phyloP scores from a whole-genome alignment of 2,329 filamentous ascomycete species.

The Scedosporium dehoogii region DNA sequence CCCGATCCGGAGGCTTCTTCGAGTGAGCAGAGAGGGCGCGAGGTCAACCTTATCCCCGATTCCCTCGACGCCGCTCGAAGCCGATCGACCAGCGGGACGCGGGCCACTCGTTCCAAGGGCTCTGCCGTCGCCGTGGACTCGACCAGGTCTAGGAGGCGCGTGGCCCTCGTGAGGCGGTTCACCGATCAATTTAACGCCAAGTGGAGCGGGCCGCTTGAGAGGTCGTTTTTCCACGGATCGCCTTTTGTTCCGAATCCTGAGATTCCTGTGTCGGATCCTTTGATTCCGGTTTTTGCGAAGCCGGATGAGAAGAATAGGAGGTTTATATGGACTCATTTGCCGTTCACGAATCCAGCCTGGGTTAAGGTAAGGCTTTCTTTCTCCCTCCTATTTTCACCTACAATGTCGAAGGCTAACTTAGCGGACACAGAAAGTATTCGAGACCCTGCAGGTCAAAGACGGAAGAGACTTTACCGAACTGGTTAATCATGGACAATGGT shows the following conservation, averaged over 20 bases:
- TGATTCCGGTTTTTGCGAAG: conserved; percentile 3
- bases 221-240: conserved; percentile 1
- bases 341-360: conserved; percentile 48
- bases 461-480: conserved; percentile 27
- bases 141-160: neutral
- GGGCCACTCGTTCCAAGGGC: neutral
- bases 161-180: conserved; percentile 2
- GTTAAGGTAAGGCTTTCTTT: conserved; percentile 33
- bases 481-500: conserved; percentile 38
- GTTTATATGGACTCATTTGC: conserved; percentile 49
- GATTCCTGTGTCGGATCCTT: neutral
- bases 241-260: neutral
- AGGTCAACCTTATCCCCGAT: neutral
- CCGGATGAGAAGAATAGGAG: conserved; percentile 10
- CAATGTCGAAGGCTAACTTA: conserved; percentile 13
- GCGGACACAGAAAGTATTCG: conserved; percentile 28
- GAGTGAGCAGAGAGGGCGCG: neutral
- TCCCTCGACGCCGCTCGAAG: neutral
- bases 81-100: conserved; percentile 2
- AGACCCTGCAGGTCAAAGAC: conserved; percentile 28
- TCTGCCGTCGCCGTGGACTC: neutral
- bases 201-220: conserved; percentile 6
- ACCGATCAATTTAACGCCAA: conserved; percentile 4
- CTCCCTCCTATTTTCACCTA: neutral
- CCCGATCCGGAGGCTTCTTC: neutral